Percentiles rank a stretch among this genome's conserved stretches.
Conservation (phyloP, 2,329 filamentous ascomycete genomes). For the Colletotrichum ledebouriae region DNA sequence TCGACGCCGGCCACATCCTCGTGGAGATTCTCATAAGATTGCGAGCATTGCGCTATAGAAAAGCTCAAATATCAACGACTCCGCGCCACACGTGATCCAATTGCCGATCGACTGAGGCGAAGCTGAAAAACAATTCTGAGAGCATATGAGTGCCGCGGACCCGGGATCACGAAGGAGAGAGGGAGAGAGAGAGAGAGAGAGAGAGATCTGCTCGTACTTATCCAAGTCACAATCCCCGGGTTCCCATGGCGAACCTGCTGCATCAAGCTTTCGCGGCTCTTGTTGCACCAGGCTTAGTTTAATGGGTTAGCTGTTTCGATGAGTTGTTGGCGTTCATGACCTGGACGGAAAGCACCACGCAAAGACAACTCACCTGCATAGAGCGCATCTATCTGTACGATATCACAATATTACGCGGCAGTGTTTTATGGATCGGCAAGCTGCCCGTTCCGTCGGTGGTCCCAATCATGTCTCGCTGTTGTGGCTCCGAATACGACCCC, state of each 20-base stretch:
- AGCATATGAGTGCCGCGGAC: background rate
- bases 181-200: too few species aligned
- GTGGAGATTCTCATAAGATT: background rate
- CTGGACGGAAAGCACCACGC: background rate
- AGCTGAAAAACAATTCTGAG: background rate
- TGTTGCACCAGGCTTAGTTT: background rate
- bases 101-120: conserved; percentile 24
- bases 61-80: conserved; percentile 23
- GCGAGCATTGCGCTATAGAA: background rate
- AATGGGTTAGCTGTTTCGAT: background rate
- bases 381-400: background rate
- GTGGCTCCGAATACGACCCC: conserved; percentile 5
- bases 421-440: conserved; percentile 18
- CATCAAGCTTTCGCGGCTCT: conserved; percentile 3
- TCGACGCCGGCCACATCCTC: background rate
- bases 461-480: background rate
- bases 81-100: background rate
- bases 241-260: conserved; percentile 1
- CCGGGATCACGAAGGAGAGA: background rate
- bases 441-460: background rate
- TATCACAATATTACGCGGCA: conserved; percentile 10
- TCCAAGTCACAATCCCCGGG: background rate
- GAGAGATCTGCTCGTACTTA: conserved; percentile 12
- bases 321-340: background rate
- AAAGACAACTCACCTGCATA: background rate